These are phyloP conservation scores for Nicotiana sylvestris DNA, from an alignment of 257 asterid genomes.

Conservation along the genomic window DNA sequence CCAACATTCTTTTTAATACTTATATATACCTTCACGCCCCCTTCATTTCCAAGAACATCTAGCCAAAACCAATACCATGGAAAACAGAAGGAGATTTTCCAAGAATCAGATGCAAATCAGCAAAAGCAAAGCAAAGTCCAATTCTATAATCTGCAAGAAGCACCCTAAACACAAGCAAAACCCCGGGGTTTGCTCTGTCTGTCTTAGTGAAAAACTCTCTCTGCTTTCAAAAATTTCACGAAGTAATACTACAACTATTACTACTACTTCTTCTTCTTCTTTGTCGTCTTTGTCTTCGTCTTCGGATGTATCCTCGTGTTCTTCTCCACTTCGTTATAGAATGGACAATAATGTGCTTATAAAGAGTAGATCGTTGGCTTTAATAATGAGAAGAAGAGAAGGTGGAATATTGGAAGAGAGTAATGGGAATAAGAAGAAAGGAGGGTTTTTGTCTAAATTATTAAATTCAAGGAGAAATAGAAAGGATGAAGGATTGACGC, in stretches of 20 bases:
- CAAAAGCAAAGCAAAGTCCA: conserved; percentile 24
- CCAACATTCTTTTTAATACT: background rate
- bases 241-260: background rate
- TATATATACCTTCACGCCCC: background rate
- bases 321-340: conserved; percentile 39
- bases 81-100: conserved; percentile 31
- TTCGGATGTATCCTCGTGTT: conserved; percentile 40
- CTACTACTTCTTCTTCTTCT: conserved; percentile 32
- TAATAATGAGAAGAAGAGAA: conserved; percentile 28
- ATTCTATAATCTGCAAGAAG: conserved; percentile 35
- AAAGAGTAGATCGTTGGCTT: conserved; percentile 62
- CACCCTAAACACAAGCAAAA: conserved; percentile 71
- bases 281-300: conserved; percentile 49
- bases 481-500: conserved; percentile 28
- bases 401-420: conserved; percentile 18
- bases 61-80: background rate
- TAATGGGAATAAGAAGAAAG: conserved; percentile 29
- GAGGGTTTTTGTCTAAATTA: conserved; percentile 66
- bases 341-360: conserved; percentile 21
- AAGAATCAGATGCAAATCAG: conserved; percentile 20
- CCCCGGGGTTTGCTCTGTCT: conserved; percentile 70
- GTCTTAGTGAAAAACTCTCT: conserved; percentile 54
- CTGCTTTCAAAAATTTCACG: conserved; percentile 21
- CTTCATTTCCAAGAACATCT: background rate
- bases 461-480: conserved; percentile 27